Evolutionary conservation across 306 rosid species (phyloP).

Genomic region (Lathyrus oleraceus): DNA sequence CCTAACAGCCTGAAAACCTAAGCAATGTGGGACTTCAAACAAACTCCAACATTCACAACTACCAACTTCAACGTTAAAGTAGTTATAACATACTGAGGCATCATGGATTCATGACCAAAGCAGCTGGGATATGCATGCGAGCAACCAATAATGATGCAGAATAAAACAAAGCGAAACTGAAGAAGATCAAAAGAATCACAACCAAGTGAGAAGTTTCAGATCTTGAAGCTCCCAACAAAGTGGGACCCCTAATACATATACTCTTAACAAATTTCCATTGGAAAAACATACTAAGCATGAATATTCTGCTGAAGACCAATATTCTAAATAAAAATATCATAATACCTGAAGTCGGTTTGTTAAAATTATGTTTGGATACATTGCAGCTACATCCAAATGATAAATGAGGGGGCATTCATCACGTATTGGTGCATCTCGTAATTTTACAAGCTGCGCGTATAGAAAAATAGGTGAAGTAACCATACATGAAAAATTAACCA

Average conservation of each 20-base stretch:
- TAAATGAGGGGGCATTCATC: slow-evolving; percentile 95
- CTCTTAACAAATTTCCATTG: neutral
- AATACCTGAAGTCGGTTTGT: slow-evolving; percentile 98
- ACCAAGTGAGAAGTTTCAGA: neutral
- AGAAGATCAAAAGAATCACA: neutral
- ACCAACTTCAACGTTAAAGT: too few species aligned
- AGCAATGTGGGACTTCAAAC: too few species aligned
- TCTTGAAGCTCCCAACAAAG: neutral
- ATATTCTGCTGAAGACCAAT: slow-evolving; percentile 34
- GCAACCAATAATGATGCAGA: neutral
- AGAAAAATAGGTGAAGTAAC: slow-evolving; percentile 27
- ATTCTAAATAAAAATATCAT: slow-evolving; percentile 22
- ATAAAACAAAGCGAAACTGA: neutral
- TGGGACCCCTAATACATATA: neutral
- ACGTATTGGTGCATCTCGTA: slow-evolving; percentile 75
- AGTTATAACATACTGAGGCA: too few species aligned
- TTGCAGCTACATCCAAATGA: slow-evolving; percentile 98
- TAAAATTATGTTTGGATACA: slow-evolving; percentile 96
- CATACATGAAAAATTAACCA: slow-evolving; percentile 26
- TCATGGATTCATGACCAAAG: too few species aligned
- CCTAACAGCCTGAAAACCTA: too few species aligned
- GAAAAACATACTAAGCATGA: neutral
- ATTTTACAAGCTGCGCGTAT: slow-evolving; percentile 61
- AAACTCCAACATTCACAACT: too few species aligned
- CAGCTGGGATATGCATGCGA: neutral